Conservation (phyloP, 2,329 filamentous ascomycete genomes). For the Niveomyces coronatus region DNA sequence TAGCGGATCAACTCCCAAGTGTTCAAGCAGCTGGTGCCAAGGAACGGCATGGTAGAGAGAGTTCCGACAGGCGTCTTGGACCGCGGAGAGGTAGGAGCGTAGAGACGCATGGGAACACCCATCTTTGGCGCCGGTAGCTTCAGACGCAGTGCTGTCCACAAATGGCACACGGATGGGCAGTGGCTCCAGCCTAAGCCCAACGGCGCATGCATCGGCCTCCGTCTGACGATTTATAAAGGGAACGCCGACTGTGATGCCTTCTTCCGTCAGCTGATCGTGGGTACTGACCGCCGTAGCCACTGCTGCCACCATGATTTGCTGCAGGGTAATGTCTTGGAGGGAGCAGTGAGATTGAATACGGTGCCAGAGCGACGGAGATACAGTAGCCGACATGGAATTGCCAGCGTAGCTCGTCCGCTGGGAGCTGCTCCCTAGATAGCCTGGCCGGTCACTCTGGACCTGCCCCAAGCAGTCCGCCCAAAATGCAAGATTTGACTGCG, state of each 20-base stretch:
- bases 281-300: background rate
- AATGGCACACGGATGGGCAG: background rate
- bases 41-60: conserved; percentile 20
- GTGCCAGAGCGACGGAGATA: background rate
- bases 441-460: background rate
- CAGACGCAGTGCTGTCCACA: background rate
- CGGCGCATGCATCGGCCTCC: background rate
- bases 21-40: conserved; percentile 19
- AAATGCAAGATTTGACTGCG: background rate
- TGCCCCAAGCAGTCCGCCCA: background rate
- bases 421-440: background rate
- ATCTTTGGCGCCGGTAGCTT: conserved; percentile 1
- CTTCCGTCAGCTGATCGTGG: background rate
- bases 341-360: background rate
- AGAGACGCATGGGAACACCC: background rate
- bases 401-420: background rate
- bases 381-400: conserved; percentile 1
- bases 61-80: conserved; percentile 14
- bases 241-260: background rate
- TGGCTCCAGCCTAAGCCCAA: background rate
- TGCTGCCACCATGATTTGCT: conserved; percentile 1
- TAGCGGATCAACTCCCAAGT: conserved; percentile 9
- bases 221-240: background rate
- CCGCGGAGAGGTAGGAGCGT: conserved; percentile 4
- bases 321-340: conserved; percentile 1